A percentile compares a stretch with the other conserved stretches of the same genome.
phyloP scores from a whole-genome alignment of 2,329 filamentous ascomycete genomes.

The Penicillium janthinellum region DNA sequence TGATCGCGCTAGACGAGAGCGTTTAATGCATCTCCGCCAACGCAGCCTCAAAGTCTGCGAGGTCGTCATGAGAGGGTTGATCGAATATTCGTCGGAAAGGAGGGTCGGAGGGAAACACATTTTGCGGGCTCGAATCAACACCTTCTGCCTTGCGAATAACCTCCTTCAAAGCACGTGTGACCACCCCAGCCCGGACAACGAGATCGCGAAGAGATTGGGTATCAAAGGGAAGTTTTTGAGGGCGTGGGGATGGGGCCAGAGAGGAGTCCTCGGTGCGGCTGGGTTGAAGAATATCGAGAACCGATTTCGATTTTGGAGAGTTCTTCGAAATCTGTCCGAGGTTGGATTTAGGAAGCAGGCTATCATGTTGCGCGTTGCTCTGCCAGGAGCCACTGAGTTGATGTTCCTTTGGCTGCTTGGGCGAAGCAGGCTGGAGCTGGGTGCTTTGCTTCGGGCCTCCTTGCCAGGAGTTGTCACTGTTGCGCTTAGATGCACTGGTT shows the following conservation, averaged over 20 bases:
- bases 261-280: conserved; percentile 40
- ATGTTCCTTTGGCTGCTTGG: conserved; percentile 23
- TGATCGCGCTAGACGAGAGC: neutral
- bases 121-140: conserved; percentile 38
- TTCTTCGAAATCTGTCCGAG: conserved; percentile 54
- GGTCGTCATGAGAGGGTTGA: conserved; percentile 39
- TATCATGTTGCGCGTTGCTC: conserved; percentile 25
- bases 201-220: conserved; percentile 65
- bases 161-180: conserved; percentile 53
- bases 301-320: conserved; percentile 62
- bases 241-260: conserved; percentile 28
- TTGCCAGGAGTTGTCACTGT: conserved; percentile 36
- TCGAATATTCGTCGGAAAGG: conserved; percentile 53
- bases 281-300: conserved; percentile 62
- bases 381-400: conserved; percentile 33
- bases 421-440: conserved; percentile 28
- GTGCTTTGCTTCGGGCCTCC: conserved; percentile 26
- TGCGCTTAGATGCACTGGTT: conserved; percentile 33
- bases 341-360: conserved; percentile 29
- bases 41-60: conserved; percentile 33
- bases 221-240: conserved; percentile 65
- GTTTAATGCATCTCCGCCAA: conserved; percentile 27
- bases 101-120: conserved; percentile 40
- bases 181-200: conserved; percentile 54
- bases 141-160: conserved; percentile 53